Evolutionary conservation across 1,139 yeast genomes (phyloP).

Genomic region (Geotrichum fermentans): DNA sequence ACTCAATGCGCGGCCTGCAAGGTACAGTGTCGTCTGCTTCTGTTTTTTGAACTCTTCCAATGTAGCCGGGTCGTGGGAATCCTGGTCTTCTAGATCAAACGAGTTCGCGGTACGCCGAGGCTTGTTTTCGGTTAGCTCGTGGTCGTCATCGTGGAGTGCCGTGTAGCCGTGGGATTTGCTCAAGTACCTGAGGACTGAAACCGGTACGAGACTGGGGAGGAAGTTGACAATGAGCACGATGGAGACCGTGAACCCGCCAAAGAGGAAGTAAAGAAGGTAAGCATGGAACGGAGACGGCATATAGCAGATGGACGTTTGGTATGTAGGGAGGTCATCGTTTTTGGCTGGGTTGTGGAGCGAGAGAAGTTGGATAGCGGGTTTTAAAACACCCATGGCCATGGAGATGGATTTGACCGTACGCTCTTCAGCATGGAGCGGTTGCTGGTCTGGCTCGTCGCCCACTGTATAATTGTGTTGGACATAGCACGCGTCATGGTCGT

Average conservation of each 20-base stretch:
- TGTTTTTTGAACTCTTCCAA: conserved; percentile 4
- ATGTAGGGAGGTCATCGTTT: conserved; percentile 8
- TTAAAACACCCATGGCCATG: conserved; percentile 83
- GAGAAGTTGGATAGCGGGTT: conserved; percentile 84
- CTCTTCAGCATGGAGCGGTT: conserved; percentile 48
- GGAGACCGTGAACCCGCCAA: conserved; percentile 25
- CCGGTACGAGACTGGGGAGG: background rate
- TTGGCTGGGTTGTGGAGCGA: conserved; percentile 43
- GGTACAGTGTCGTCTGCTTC: background rate
- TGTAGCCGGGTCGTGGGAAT: background rate
- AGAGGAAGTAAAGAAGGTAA: conserved; percentile 30
- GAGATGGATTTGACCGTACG: conserved; percentile 84
- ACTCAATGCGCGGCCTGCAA: background rate
- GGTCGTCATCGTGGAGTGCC: background rate
- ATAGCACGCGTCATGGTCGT: conserved; percentile 94
- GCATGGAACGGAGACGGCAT: conserved; percentile 67
- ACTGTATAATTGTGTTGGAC: conserved; percentile 50
- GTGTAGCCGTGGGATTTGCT: background rate
- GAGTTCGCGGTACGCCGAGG: background rate
- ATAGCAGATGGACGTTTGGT: conserved; percentile 51
- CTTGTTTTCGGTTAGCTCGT: background rate
- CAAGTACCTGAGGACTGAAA: background rate
- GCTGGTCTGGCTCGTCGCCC: conserved; percentile 22
- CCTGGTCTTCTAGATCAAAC: background rate
- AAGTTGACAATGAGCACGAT: conserved; percentile 21